Base-by-base conservation (phyloP, 371 early-diverging fungal species). In the Lichtheimia hyalospora region DNA sequence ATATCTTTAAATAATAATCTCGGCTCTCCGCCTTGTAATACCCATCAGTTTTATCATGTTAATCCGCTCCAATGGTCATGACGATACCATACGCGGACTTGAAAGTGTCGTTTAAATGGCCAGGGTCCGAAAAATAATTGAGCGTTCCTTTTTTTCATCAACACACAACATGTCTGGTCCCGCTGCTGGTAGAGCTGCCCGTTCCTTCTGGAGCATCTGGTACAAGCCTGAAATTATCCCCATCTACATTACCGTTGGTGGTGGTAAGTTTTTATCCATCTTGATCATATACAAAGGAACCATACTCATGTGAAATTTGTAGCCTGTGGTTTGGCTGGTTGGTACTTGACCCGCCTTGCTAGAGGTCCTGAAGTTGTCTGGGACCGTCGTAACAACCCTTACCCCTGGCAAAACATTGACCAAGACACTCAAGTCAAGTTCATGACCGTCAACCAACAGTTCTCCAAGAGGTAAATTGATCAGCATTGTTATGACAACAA, bases 371-470 rank as follows among this genome's bases (percentile, higher is more conserved):
- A 81, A 49, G 76, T 77, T 50, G 81, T 81, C 60, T 81, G 81
- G 81, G 81, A 77, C 53, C 76, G 78, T 55, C 66, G 61, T 58
- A 70, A 68, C 69, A 80, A 80, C 74, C 81, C 81, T 68, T 77
- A 75, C 69, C 81, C 81, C 51, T 81, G 78, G 78, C 75, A 73
- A 72, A 67, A 81, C 81, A 71, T 81, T 70, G 74, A 74, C 59
- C 76, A 81, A 58, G 65, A 74, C 61, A 75, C 75, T 46, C 78
- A 81, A 59, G 73, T 77, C 69, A 81, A 81, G 73, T 54, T 74
- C 49, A 73, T 75, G 73, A 74, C 81, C 54, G 76, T 77, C 67
- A 81, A 81, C 73, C 78, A 77, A 64, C 74, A 81, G 71, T 81
- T 77, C 59, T 74, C 66, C 44, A 81, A 81, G 68, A 63, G 43